A percentile compares a stretch with the other conserved stretches of the same genome.
Evolutionary conservation across 1,139 yeast genomes (phyloP).

Genomic region (Suhomyces taliae): DNA sequence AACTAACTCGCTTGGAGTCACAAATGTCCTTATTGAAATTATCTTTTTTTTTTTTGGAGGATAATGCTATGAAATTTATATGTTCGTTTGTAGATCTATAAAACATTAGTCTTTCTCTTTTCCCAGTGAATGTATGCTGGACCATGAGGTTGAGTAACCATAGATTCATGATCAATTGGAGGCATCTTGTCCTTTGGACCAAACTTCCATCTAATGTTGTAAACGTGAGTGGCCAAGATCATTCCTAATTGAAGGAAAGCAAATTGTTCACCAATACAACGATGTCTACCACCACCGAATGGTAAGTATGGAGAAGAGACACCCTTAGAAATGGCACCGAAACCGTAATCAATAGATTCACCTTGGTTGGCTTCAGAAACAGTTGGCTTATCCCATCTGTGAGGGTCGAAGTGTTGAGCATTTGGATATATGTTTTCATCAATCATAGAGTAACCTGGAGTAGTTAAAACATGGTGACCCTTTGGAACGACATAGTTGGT

Average conservation of each 20-base stretch:
- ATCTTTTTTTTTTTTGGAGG: too few species aligned
- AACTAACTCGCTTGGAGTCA: too few species aligned
- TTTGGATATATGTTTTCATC: conserved; percentile 77
- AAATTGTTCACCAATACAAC: conserved; percentile 98
- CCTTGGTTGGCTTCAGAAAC: conserved; percentile 16
- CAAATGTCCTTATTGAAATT: too few species aligned
- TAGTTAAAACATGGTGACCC: conserved; percentile 86
- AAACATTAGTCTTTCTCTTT: conserved; percentile 41
- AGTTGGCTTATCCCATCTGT: conserved; percentile 70
- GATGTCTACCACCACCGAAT: conserved; percentile 99
- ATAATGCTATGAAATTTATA: too few species aligned
- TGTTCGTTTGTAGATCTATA: conserved; percentile 5
- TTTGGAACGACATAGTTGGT: conserved; percentile 80
- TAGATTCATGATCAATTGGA: conserved; percentile 78
- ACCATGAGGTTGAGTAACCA: conserved; percentile 85
- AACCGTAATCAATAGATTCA: conserved; percentile 84
- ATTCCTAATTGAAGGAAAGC: conserved; percentile 94
- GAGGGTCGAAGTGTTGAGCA: conserved; percentile 71
- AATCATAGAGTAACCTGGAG: conserved; percentile 90
- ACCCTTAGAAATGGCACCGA: conserved; percentile 94
- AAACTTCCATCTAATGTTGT: conserved; percentile 75
- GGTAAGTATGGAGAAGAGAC: conserved; percentile 95
- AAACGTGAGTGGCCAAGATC: conserved; percentile 71
- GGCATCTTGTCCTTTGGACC: conserved; percentile 63
- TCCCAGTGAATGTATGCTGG: conserved; percentile 85